A percentile compares a stretch with the other conserved stretches of the same genome.
Conservation (phyloP, 2,329 filamentous ascomycete species). For the Rosellinia necatrix region DNA sequence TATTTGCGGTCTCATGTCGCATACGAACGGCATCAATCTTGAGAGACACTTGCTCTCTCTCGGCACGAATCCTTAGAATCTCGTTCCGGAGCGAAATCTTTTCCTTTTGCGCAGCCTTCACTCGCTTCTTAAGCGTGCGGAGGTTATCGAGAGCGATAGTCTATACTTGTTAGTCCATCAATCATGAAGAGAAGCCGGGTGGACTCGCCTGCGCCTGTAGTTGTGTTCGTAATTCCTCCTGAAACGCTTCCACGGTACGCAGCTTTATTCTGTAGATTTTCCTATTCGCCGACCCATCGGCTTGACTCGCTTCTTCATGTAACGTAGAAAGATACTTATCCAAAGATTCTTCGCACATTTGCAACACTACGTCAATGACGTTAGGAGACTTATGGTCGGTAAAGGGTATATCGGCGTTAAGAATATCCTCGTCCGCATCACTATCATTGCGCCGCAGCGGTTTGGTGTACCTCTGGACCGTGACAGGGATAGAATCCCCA, state of each 20-base stretch:
- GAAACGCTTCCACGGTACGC: conserved; percentile 61
- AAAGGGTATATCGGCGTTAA: conserved; percentile 58
- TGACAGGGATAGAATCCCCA: conserved; percentile 55
- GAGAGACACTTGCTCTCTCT: conserved; percentile 65
- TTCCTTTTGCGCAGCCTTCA: conserved; percentile 61
- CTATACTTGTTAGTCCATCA: conserved; percentile 38
- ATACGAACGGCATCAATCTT: conserved; percentile 66
- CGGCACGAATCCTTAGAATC: conserved; percentile 61
- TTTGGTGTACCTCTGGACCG: conserved; percentile 64
- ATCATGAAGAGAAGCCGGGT: not conserved
- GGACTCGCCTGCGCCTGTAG: conserved; percentile 63
- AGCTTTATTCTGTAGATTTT: conserved; percentile 61
- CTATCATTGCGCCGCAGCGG: conserved; percentile 47
- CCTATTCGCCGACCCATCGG: conserved; percentile 51
- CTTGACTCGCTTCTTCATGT: conserved; percentile 48
- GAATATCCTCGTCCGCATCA: conserved; percentile 47
- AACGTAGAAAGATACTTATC: conserved; percentile 55
- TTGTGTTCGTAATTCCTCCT: conserved; percentile 59
- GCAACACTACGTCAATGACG: conserved; percentile 64
- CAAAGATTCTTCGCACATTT: conserved; percentile 65
- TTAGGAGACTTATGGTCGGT: conserved; percentile 61
- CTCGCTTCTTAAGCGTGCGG: conserved; percentile 60
- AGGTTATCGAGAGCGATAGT: conserved; percentile 64
- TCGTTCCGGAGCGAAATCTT: conserved; percentile 62
- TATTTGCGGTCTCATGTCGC: conserved; percentile 60